Evolutionary conservation across 148 eudicot genomes (phyloP).

Genomic region (Rhododendron ferrugineum): DNA sequence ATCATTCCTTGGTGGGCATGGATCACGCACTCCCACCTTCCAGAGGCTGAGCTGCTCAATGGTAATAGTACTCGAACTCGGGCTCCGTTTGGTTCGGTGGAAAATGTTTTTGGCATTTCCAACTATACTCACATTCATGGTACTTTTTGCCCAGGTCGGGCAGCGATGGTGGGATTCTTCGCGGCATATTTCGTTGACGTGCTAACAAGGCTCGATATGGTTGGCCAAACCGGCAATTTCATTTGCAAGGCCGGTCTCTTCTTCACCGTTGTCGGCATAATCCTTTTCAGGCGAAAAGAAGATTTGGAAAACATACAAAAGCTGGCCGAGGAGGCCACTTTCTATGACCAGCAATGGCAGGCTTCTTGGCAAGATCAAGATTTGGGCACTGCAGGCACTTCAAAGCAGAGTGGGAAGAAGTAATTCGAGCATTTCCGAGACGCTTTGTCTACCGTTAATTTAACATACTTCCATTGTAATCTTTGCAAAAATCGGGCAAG

Average conservation of each 20-base stretch:
- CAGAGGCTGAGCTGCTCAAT: constrained; percentile 25
- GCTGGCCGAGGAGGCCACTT: constrained; percentile 39
- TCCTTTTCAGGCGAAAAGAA: constrained; percentile 25
- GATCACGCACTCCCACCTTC: constrained; percentile 25
- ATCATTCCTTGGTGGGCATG: constrained; percentile 29
- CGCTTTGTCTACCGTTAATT: too few species aligned
- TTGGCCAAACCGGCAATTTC: constrained; percentile 44
- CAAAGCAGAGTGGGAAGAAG: neutral
- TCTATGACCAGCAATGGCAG: constrained; percentile 50
- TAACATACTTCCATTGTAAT: too few species aligned
- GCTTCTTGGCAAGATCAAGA: constrained; percentile 41
- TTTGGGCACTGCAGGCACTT: neutral
- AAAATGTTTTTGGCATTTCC: neutral
- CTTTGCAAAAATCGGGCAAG: too few species aligned
- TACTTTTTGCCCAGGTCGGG: constrained; percentile 26
- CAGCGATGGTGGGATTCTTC: constrained; percentile 51
- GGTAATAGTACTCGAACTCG: neutral
- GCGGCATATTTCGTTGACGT: constrained; percentile 32
- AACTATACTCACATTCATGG: neutral
- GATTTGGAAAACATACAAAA: constrained; percentile 27
- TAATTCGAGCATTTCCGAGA: neutral
- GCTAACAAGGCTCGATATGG: constrained; percentile 36
- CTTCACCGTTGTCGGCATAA: constrained; percentile 20
- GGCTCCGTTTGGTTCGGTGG: neutral
- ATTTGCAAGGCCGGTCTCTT: constrained; percentile 34